Percentiles rank a stretch among this genome's conserved stretches.
Evolutionary conservation across 805 yeast genomes (phyloP).

Genomic region (Sugiyamaella floridensis): DNA sequence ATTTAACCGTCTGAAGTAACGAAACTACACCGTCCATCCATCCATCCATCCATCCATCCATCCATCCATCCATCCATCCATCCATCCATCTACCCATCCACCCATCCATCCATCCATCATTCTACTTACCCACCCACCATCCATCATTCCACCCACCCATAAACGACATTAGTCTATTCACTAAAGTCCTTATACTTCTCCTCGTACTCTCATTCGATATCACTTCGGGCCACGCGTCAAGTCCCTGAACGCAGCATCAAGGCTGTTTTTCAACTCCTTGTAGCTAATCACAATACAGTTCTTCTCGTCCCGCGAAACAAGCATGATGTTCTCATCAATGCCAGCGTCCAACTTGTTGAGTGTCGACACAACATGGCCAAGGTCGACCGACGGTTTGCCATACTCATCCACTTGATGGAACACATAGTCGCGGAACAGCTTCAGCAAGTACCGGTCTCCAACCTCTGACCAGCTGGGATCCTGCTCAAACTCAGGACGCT

Average conservation of each 20-base stretch:
- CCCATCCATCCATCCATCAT: no score
- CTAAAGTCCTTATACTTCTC: constrained; percentile 8
- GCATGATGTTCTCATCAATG: constrained; percentile 68
- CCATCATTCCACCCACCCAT: no score
- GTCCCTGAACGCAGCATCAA: constrained; percentile 61
- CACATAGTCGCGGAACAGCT: constrained; percentile 73
- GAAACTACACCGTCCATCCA: no score
- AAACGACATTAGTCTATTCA: background rate
- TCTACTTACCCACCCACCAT: no score
- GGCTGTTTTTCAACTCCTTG: constrained; percentile 64
- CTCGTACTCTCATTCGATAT: background rate
- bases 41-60: no score
- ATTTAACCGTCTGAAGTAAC: no score
- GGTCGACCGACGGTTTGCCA: constrained; percentile 73
- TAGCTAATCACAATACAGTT: constrained; percentile 79
- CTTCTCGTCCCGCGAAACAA: constrained; percentile 79
- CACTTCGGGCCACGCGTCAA: constrained; percentile 30
- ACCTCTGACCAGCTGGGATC: constrained; percentile 63
- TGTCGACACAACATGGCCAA: constrained; percentile 70
- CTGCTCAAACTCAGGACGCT: constrained; percentile 58
- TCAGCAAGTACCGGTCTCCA: constrained; percentile 66
- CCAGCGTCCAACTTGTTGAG: constrained; percentile 92
- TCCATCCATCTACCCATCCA: no score
- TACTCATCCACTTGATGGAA: constrained; percentile 76
- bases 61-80: no score